Conservation (phyloP, 78 protist genomes). For the Emiliania huxleyi region DNA sequence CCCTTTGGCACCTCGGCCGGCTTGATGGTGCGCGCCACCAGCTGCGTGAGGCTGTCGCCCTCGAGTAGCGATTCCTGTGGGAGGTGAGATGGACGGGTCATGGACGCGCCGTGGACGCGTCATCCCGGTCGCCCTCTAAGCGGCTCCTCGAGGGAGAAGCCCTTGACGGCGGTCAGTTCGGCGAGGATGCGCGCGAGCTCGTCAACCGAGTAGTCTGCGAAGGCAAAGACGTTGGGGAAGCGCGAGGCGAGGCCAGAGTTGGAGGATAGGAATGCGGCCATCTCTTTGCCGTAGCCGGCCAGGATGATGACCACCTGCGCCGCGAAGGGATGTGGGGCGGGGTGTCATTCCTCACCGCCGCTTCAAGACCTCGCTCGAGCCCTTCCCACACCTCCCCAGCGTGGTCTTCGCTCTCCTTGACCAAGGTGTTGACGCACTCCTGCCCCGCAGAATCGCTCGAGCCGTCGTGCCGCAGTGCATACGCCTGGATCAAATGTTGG, state of each 20-base stretch:
- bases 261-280: slow-evolving; percentile 15
- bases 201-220: slow-evolving; percentile 24
- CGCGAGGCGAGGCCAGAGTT: slow-evolving; percentile 48
- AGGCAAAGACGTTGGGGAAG: slow-evolving; percentile 35
- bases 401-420: slow-evolving; percentile 25
- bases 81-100: no score
- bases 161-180: neutral
- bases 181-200: slow-evolving; percentile 14
- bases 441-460: slow-evolving; percentile 15
- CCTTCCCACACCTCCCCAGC: neutral
- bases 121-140: no score
- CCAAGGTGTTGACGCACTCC: slow-evolving; percentile 36
- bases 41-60: neutral
- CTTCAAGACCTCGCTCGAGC: no score
- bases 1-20: slow-evolving; percentile 18
- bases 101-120: no score
- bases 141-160: neutral
- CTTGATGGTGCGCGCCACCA: neutral
- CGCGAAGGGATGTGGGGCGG: no score
- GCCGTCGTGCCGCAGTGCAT: slow-evolving; percentile 39
- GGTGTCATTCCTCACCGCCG: no score
- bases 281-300: slow-evolving; percentile 43
- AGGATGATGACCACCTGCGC: slow-evolving; percentile 36
- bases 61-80: no score
- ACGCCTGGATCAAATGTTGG: neutral